Evolutionary conservation across 2,329 filamentous ascomycete genomes (phyloP), one percentile per base, ranked within the genome.

Genomic region (Xylariales sp.): DNA sequence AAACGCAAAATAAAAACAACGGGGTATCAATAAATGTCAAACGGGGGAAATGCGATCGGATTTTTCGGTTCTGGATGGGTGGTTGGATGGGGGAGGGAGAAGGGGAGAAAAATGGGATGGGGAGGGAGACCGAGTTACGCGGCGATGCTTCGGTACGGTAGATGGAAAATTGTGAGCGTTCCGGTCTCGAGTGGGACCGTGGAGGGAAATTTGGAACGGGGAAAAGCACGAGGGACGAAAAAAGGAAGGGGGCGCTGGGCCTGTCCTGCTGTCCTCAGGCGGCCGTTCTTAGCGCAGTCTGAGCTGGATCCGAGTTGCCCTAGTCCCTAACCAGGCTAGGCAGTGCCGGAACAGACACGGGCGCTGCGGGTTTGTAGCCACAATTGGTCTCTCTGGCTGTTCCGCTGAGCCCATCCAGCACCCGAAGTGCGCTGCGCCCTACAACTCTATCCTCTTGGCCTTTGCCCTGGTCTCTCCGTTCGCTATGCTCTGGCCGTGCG

Each of bases 121-220:
- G 34, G 29, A 29, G 28, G 34, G 25, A 16, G 28, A 23, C 25
- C 33, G 29, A 27, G 21, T 29, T 23, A 23, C 34, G 34, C 34
- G 25, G 23, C n/a, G n/a, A n/a, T n/a, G 29, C 20, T 37, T 37
- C 29, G 24, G 34, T 23, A 20, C 24, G 24, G 24, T 27, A 23
- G 33, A 35, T 20, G 33, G 33, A 35, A 35, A 35, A 23, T 35
- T 35, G 33, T 35, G 33, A 25, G 33, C 25, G 33, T 35, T 25
- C 33, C 33, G n/a, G n/a, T n/a, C n/a, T n/a, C n/a, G n/a, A n/a
- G n/a, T n/a, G n/a, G n/a, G n/a, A n/a, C 33, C 21, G 33, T 25
- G 33, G 33, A 35, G 33, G 19, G 34, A 27, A 37, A 18, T 29
- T 37, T 25, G 15, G 23, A 17, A 23, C 24, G 29, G 15, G 34